Evolutionary conservation across 2,329 filamentous ascomycete genomes (phyloP).

Genomic region (Fusarium nelsonii): DNA sequence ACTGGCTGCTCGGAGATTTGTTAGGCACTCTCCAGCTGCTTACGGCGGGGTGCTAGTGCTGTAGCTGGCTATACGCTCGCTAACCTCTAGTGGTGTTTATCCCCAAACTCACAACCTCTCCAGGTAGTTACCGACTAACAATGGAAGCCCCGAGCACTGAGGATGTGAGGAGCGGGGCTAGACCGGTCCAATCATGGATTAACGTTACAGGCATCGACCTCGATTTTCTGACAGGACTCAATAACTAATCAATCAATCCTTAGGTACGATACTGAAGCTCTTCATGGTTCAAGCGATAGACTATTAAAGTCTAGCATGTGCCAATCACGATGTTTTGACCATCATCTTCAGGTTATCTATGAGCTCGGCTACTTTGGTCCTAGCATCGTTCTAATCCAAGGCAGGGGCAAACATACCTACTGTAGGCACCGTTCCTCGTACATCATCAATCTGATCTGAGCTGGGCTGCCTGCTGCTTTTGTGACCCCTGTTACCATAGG

Average conservation of each 20-base stretch:
- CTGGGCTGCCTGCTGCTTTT: slow-evolving; percentile 1
- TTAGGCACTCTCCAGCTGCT: slow-evolving; percentile 6
- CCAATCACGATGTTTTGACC: slow-evolving; percentile 13
- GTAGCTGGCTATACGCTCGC: slow-evolving; percentile 4
- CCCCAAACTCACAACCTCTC: not conserved
- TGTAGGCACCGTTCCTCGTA: slow-evolving; percentile 13
- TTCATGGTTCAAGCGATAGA: not conserved
- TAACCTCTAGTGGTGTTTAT: slow-evolving; percentile 23
- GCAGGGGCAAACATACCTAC: slow-evolving; percentile 26
- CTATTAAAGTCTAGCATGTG: slow-evolving; percentile 3
- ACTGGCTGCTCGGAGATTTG: not conserved
- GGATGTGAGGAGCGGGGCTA: slow-evolving; percentile 26
- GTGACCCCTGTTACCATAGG: slow-evolving; percentile 16
- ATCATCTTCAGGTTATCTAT: slow-evolving; percentile 6
- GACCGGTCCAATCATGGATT: not conserved
- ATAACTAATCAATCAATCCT: not conserved
- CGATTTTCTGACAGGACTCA: slow-evolving; percentile 1
- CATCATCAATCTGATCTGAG: slow-evolving; percentile 22
- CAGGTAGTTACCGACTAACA: slow-evolving; percentile 13
- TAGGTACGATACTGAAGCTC: not conserved
- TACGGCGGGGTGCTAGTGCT: slow-evolving; percentile 13
- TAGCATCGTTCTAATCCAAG: slow-evolving; percentile 28
- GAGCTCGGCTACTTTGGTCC: slow-evolving; percentile 25
- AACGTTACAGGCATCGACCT: not conserved
- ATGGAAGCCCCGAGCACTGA: slow-evolving; percentile 7